Conservation (phyloP, 352 stramenopile genomes). For the Phytopythium mirpurense region DNA sequence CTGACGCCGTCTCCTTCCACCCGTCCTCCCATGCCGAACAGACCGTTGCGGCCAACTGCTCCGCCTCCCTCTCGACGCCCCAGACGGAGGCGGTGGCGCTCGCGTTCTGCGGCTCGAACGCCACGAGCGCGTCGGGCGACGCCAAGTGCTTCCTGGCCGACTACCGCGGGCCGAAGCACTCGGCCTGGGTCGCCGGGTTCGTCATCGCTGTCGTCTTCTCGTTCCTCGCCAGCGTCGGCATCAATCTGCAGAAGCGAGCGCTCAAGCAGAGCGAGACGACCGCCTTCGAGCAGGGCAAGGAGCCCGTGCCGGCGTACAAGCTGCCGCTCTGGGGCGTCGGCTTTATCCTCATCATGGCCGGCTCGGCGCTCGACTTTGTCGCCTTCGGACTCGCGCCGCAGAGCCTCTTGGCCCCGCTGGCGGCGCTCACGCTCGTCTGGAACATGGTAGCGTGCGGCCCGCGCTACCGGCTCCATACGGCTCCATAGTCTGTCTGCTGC, state of each 20-base stretch:
- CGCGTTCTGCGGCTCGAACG: slow-evolving; percentile 2
- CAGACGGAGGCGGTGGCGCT: slow-evolving; percentile 9
- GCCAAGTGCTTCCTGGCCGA: slow-evolving; percentile 65
- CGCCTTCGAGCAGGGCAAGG: slow-evolving; percentile 39
- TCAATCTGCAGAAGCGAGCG: slow-evolving; percentile 84
- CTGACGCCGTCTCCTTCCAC: neutral
- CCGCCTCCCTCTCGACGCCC: slow-evolving; percentile 8
- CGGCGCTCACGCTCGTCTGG: slow-evolving; percentile 88
- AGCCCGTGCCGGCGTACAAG: slow-evolving; percentile 54
- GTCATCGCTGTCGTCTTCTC: slow-evolving; percentile 79
- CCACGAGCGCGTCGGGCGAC: slow-evolving; percentile 16
- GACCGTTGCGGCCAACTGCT: slow-evolving; percentile 39
- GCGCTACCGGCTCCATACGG: neutral
- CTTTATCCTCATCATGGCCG: slow-evolving; percentile 72
- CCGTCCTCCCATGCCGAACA: neutral
- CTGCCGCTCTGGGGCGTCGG: slow-evolving; percentile 83
- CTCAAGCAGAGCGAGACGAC: slow-evolving; percentile 71
- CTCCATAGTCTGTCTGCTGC: neutral
- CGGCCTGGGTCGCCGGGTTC: slow-evolving; percentile 77
- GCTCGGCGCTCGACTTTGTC: slow-evolving; percentile 89
- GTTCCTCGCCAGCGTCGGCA: slow-evolving; percentile 75
- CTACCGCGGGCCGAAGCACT: slow-evolving; percentile 57
- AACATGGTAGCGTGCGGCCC: slow-evolving; percentile 61
- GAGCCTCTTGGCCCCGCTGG: slow-evolving; percentile 81
- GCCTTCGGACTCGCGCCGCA: slow-evolving; percentile 88